Evolutionary conservation across 2,329 filamentous ascomycete species (phyloP), one percentile per base, ranked within the genome.

Genomic region (Fusarium papillatum): DNA sequence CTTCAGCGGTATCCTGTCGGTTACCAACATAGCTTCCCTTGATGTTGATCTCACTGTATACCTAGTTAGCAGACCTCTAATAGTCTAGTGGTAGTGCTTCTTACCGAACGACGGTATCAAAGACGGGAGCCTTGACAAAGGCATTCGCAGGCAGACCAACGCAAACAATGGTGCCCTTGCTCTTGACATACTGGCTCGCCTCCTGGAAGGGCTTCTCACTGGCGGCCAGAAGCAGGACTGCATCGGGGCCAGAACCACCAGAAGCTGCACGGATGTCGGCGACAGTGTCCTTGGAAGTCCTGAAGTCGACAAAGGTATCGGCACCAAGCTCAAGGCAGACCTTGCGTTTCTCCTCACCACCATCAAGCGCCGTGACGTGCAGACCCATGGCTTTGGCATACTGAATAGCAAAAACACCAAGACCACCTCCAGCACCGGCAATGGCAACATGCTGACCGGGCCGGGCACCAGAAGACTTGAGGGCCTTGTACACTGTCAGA

Each of bases 161-260:
- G 84, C 94, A 95, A 68, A 98, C 90, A 79, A 98, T 93, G 17
- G 91, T 90, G 66, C 95, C 95, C 68, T 93, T 91, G 68, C 94
- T 90, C 70, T 95, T 93, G 71, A 97, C 92, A 83, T 98, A 98
- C 84, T 90, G 92, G 65, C 94, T 92, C 24, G 95, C 95, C 86
- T 98, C 95, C 85, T 98, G 95, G 91, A 98, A 98, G 31, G 95
- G 95, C 87, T 93, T 94, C 89, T 98, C 95, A 78, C 88, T 91
- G 61, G 95, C 95, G 65, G 95, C 95, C 61, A 98, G 90, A 36
- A 98, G 88, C 73, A 98, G 88, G 69, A 97, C 95, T 17, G 94
- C 95, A 80, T 98, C 94, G 4, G 95, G 95, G 39, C 95, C 95
- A 11, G 94, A 88, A 14, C 94, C 94, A 76, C 95, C 94, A 13